Conservation (phyloP, 1,139 yeast genomes). For the Debaryomycetaceae sp. region DNA sequence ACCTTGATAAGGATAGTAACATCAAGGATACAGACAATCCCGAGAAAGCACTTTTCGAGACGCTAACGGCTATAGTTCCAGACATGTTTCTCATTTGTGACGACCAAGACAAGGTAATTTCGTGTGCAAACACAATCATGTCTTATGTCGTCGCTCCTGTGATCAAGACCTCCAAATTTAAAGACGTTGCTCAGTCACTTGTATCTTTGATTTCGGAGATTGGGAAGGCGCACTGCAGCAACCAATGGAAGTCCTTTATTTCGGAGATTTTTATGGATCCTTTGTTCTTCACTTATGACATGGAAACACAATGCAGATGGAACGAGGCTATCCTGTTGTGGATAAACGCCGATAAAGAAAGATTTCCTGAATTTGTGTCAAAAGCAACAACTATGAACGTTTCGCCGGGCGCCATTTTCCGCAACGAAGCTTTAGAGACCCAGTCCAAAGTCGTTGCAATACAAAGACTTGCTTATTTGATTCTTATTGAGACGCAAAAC, state of each 20-base stretch:
- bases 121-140: slow-evolving; percentile 33
- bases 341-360: slow-evolving; percentile 50
- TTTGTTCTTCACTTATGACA: slow-evolving; percentile 28
- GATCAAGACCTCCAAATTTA: slow-evolving; percentile 26
- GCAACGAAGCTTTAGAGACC: slow-evolving; percentile 64
- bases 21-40: slow-evolving; percentile 5
- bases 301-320: slow-evolving; percentile 33
- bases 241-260: slow-evolving; percentile 42
- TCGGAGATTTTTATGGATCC: slow-evolving; percentile 43
- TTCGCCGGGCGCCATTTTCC: slow-evolving; percentile 49
- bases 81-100: slow-evolving; percentile 30
- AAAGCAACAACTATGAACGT: slow-evolving; percentile 38
- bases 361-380: slow-evolving; percentile 41
- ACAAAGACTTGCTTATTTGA: slow-evolving; percentile 49
- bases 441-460: slow-evolving; percentile 38
- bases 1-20: slow-evolving; percentile 5
- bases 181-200: slow-evolving; percentile 20
- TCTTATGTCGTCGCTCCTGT: slow-evolving; percentile 34
- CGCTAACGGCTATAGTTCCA: slow-evolving; percentile 27
- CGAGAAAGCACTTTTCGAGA: slow-evolving; percentile 13
- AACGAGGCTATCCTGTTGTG: slow-evolving; percentile 40
- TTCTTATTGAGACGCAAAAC: slow-evolving; percentile 52
- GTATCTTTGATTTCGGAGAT: slow-evolving; percentile 27
- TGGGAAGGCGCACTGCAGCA: slow-evolving; percentile 25
- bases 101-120: slow-evolving; percentile 42